Percentiles rank a stretch among this genome's conserved stretches.
phyloP scores from a whole-genome alignment of 305 asterid species.

The Solanum hybrid region DNA sequence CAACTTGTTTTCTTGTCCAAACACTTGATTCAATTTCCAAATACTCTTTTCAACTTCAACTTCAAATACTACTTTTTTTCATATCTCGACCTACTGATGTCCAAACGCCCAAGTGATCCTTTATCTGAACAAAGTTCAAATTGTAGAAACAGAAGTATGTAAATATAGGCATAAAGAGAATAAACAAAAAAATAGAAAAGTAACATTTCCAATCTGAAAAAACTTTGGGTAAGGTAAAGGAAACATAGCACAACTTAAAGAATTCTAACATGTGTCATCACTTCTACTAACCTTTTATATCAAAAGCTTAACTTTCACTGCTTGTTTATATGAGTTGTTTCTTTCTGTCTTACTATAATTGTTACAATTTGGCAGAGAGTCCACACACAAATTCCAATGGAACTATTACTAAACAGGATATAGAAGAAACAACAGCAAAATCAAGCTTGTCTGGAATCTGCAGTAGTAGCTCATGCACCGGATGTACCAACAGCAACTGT shows the following conservation, averaged over 20 bases:
- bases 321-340: conserved; percentile 5
- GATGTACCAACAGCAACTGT: neutral
- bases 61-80: neutral
- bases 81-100: neutral
- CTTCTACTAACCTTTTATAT: conserved; percentile 11
- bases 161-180: neutral
- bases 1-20: neutral
- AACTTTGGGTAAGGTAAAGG: conserved; percentile 27
- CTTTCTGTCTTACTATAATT: conserved; percentile 3
- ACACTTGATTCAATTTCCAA: neutral
- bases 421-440: conserved; percentile 35
- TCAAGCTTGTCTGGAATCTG: conserved; percentile 36
- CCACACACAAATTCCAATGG: conserved; percentile 20
- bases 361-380: conserved; percentile 20
- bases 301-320: conserved; percentile 14
- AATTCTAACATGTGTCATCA: neutral
- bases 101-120: neutral
- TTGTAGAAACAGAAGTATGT: neutral
- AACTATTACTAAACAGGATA: conserved; percentile 15
- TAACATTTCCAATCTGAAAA: neutral
- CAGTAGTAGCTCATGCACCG: neutral
- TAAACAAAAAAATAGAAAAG: neutral
- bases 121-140: neutral
- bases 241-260: neutral
- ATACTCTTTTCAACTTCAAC: neutral